Base-by-base conservation (phyloP, 2,329 filamentous ascomycete species). In the Chaetomium olivaceum region DNA sequence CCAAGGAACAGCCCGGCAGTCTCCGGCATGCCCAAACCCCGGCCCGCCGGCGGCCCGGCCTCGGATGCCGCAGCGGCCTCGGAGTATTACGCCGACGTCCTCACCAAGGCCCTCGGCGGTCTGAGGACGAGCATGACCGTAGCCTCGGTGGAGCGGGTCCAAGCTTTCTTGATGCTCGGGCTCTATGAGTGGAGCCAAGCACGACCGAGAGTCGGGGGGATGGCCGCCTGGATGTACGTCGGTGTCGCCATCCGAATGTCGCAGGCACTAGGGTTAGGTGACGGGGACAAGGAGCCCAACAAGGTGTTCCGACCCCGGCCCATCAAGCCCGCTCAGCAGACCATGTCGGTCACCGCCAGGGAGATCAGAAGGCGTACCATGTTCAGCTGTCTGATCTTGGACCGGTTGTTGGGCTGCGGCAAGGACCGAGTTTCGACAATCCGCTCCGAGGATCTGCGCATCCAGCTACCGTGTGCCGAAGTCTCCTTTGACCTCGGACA, bases 301-400 rank as follows among this genome's bases (percentile, higher is more conserved):
- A 71, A 69, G 62, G 51, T 48, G 9, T 69, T 71, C 25, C 55
- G 58, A 58, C 50, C 64, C 4, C 65, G 58, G 25, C 59, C 65
- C 9, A 36, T 58, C 11, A 55, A 48, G 14, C 51, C 59, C 29
- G 56, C 61, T 23, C 64, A 60, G 46, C 50, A 65, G 27, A 23
- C 66, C 39, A 64, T 72, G 58, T 54, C 63, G 5, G 82, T 85
- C 56, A 84, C 89, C 25, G 79, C 84, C 43, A 86, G 85, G 64
- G 90, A 92, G 74, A 83, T 89, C 14, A 81, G 83, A 66, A 81
- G 90, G 29, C 84, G 90, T 7, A 91, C 89, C 0, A 90, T 91
- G 80, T 92, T 89, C 80, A 91, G 89, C 70, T 91, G 89, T 72
- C 87, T 90, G 65, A 87, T 91, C 60, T 80, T 92, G 70, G 90